These are phyloP conservation scores for Neoboletus subvelutipes DNA, from an alignment of 768 basidiomycete species.

Conservation along the genomic window DNA sequence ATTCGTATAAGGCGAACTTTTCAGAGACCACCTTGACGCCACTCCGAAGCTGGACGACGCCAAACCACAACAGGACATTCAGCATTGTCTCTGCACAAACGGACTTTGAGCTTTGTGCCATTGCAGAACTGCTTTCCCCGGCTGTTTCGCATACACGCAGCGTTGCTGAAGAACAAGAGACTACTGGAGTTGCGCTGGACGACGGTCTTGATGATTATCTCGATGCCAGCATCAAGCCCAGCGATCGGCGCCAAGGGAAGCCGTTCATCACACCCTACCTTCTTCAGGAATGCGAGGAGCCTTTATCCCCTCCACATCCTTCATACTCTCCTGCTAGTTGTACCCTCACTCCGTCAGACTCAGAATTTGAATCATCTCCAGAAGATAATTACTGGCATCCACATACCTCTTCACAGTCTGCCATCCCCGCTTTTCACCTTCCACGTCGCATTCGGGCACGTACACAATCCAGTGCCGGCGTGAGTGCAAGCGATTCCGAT, in stretches of 20 bases:
- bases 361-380: slow-evolving; percentile 33
- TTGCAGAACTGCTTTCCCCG: slow-evolving; percentile 48
- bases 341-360: slow-evolving; percentile 31
- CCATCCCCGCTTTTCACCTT: slow-evolving; percentile 31
- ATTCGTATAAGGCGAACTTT: slow-evolving; percentile 25
- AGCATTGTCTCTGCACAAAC: slow-evolving; percentile 49
- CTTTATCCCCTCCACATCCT: slow-evolving; percentile 26
- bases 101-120: slow-evolving; percentile 50
- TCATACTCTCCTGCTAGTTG: slow-evolving; percentile 13
- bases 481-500: slow-evolving; percentile 41
- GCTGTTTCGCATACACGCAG: slow-evolving; percentile 26
- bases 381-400: slow-evolving; percentile 31
- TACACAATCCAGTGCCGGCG: slow-evolving; percentile 27
- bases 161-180: slow-evolving; percentile 28
- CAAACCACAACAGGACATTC: slow-evolving; percentile 33
- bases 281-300: slow-evolving; percentile 34
- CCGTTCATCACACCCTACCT: slow-evolving; percentile 18
- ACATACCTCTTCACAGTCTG: slow-evolving; percentile 16
- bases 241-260: slow-evolving; percentile 9
- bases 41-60: slow-evolving; percentile 19
- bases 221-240: slow-evolving; percentile 25
- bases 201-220: slow-evolving; percentile 30
- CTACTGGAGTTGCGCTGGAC: slow-evolving; percentile 23
- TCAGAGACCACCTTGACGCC: slow-evolving; percentile 28
- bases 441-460: slow-evolving; percentile 34